Evolutionary conservation across 2,329 filamentous ascomycete genomes (phyloP).

Genomic region (Ophiostoma angusticollis): DNA sequence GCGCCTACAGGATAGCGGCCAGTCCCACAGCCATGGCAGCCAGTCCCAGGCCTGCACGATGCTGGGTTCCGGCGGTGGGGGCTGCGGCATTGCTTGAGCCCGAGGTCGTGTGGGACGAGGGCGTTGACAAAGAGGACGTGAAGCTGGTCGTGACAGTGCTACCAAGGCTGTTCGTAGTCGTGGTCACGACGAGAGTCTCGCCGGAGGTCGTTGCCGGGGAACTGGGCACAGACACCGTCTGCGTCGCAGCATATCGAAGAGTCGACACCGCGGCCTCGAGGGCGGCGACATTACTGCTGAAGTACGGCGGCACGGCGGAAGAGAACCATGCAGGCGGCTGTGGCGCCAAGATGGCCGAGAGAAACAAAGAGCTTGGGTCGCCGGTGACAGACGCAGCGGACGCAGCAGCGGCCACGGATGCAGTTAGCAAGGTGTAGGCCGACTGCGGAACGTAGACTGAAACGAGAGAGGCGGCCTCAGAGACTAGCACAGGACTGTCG

Average conservation of each 20-base stretch:
- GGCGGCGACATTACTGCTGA: conserved; percentile 6
- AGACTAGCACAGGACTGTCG: conserved; percentile 13
- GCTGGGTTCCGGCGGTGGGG: conserved; percentile 1
- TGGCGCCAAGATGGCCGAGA: conserved; percentile 17
- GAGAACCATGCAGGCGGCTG: conserved; percentile 15
- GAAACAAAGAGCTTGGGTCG: conserved; percentile 18
- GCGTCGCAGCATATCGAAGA: conserved; percentile 14
- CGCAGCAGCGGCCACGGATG: conserved; percentile 14
- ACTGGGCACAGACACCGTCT: no score
- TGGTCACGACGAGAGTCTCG: conserved; percentile 14
- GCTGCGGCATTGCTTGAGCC: conserved; percentile 7
- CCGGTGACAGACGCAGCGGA: conserved; percentile 16
- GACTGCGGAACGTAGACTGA: conserved; percentile 20
- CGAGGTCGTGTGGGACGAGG: conserved; percentile 3
- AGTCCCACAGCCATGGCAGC: conserved; percentile 9
- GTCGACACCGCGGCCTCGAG: conserved; percentile 14
- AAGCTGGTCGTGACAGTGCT: conserved; percentile 16
- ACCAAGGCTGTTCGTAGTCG: conserved; percentile 17
- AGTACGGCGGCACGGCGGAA: conserved; percentile 9
- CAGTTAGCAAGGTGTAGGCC: conserved; percentile 15
- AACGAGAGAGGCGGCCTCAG: conserved; percentile 17
- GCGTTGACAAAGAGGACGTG: conserved; percentile 12
- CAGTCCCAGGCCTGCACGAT: conserved; percentile 2
- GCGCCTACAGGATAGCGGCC: conserved; percentile 18
- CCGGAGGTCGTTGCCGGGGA: conserved; percentile 5